Base-by-base conservation (phyloP, 495 filamentous ascomycete genomes). In the Beverwykella pulmonaria region DNA sequence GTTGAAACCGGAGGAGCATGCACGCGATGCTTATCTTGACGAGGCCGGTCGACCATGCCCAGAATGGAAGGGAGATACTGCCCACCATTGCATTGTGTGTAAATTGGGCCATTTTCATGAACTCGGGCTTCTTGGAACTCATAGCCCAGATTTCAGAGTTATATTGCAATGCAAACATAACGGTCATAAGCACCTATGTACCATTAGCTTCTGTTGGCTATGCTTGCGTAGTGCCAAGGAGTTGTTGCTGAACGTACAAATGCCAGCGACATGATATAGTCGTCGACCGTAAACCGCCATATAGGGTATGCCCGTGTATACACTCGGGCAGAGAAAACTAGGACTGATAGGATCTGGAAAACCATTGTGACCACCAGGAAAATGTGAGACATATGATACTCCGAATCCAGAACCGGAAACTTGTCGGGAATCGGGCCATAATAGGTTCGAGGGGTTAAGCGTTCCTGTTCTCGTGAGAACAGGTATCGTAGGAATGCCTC, bases 11-110 rank as follows among this genome's bases (percentile, higher is more conserved):
- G 14, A 77, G 62, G 27, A 79, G 71, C 64, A 70, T 75, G 39
- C 53, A 61, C 4, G 68, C 72, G 44, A 79, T 74, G 71, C 71
- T 72, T 41, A 75, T 68, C 64, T 79, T 79, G 61, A 74, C 66
- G 41, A 75, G 70, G 23, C 68, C 68, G 53, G 76, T 70, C 2
- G 62, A 54, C 73, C 73, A 73, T 2, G 61, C 53, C 68, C 68
- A 77, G 49, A 70, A 41, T 0, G 67, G 67, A 6, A 61, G 27
- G n/a, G 62, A 54, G 50, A 65, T 52, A 9, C 55, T 22, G 17
- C 56, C 55, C 34, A 56, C 30, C 36, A 49, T 61, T 20, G 47
- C 19, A 26, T n/a, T 55, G 26, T 50, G 23, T 30, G 30, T 8
- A 0, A 44, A 5, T 8, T 46, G 2, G 10, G 41, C 17, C n/a